Base-by-base conservation (phyloP, 73 alveolate genomes). In the Stentor roeselii region DNA sequence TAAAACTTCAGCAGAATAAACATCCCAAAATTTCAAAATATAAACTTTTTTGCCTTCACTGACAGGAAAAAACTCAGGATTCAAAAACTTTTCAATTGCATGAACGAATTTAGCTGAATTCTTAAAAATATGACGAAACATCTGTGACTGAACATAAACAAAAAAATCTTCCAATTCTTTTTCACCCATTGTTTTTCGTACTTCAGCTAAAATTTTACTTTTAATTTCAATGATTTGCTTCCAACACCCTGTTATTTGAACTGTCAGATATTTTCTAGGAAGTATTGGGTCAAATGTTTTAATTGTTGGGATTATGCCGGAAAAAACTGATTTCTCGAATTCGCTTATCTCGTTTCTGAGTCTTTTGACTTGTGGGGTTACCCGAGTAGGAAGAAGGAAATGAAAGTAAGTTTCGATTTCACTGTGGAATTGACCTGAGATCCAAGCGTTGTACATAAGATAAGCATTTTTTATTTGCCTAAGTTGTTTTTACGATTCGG, bases 1-100 rank as follows among this genome's bases (percentile, higher is more conserved):
- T 21, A 67, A 30, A n/a, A 67, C 41, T 67, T 67, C 80, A 67
- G 80, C 80, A 21, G 80, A 67, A 34, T 67, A 67, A 21, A 67
- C 80, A 67, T 67, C 80, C 42, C 80, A 67, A 34, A 67, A 67
- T 34, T 32, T 32, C 11, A 67, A 32, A 67, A 67, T 67, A 67
- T 67, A 67, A 1, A 21, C 41, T 32, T 32, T 67, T 50, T 50
- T 50, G 21, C 21, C 6, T 21, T 50, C 67, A 50, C 21, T 50
- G 21, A 50, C 30, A 21, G 67, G 6, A n/a, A n/a, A n/a, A 50
- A 50, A 50, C 6, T 50, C 21, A 50, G 67, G 67, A 2, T 27
- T 11, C 21, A 67, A 34, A 14, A 36, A 21, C 34, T 67, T 67
- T 40, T 67, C 80, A 21, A 67, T 67, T 30, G 80, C 80, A 67